Percentiles rank a stretch among this genome's conserved stretches.
phyloP scores from a whole-genome alignment of 805 yeast genomes.

The Yarrowia sp. region DNA sequence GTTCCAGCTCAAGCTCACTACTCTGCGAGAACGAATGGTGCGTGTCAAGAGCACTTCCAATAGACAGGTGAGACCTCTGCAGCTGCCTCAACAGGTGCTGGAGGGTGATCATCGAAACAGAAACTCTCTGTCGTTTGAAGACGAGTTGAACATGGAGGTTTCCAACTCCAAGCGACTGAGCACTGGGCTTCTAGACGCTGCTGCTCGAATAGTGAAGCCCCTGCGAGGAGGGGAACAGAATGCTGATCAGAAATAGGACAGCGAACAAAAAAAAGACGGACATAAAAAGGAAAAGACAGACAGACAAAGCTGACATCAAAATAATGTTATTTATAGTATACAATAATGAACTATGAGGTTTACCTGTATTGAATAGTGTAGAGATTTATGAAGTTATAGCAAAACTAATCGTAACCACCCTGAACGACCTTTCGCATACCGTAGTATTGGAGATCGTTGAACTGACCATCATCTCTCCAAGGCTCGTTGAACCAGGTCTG shows the following conservation, averaged over 20 bases:
- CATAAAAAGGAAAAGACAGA: neutral
- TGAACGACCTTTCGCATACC: conserved; percentile 9
- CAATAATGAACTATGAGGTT: neutral
- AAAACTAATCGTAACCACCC: neutral
- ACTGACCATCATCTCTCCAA: conserved; percentile 17
- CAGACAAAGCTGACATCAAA: neutral
- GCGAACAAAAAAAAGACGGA: neutral
- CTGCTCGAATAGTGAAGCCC: conserved; percentile 29
- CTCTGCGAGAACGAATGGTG: conserved; percentile 13
- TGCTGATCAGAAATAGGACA: neutral
- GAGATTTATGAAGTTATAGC: neutral
- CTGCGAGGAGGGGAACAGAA: conserved; percentile 27
- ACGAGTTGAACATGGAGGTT: conserved; percentile 30
- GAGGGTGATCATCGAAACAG: neutral
- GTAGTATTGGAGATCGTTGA: conserved; percentile 27
- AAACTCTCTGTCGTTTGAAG: conserved; percentile 22
- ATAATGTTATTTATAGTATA: conserved; percentile 18
- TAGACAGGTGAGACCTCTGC: conserved; percentile 15
- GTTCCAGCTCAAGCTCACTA: conserved; percentile 25
- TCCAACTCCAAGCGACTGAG: conserved; percentile 22
- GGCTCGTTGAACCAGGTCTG: conserved; percentile 29
- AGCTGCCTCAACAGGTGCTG: conserved; percentile 31
- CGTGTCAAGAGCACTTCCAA: conserved; percentile 25
- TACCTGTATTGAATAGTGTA: too few relatives aligned
- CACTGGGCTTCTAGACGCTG: conserved; percentile 12